Evolutionary conservation across 495 filamentous ascomycete genomes (phyloP).

Genomic region (Penicillium ochrochloron): DNA sequence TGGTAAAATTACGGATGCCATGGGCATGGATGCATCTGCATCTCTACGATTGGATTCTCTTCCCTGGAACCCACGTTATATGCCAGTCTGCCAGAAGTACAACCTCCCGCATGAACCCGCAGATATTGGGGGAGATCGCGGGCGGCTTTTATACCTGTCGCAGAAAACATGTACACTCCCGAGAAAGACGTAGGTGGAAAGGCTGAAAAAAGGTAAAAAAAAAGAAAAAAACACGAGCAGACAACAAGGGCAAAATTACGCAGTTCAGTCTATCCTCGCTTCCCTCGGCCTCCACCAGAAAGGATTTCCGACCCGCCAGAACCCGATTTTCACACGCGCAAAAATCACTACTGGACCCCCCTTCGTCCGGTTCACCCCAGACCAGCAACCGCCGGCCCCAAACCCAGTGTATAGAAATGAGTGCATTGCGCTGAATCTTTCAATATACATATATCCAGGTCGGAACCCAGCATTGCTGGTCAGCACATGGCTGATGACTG

Average conservation of each 20-base stretch:
- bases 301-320: constrained; percentile 32
- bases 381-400: constrained; percentile 16
- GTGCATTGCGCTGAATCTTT: neutral
- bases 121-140: constrained; percentile 2
- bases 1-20: no score
- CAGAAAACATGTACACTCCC: constrained; percentile 4
- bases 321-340: constrained; percentile 26
- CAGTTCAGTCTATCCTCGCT: constrained; percentile 17
- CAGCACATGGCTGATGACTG: neutral
- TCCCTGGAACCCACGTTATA: neutral
- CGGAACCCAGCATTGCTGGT: neutral
- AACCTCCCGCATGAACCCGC: constrained; percentile 12
- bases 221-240: constrained; percentile 1
- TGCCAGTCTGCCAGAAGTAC: neutral
- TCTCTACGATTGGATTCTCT: neutral
- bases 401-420: neutral
- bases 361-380: constrained; percentile 27
- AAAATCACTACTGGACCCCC: constrained; percentile 8
- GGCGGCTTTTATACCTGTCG: constrained; percentile 14
- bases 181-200: neutral
- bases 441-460: neutral
- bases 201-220: constrained; percentile 25
- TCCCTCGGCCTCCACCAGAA: constrained; percentile 32
- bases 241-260: constrained; percentile 29
- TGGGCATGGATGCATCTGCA: neutral